phyloP scores from a whole-genome alignment of 257 asterid species.

The Thymus quinquecostatus region DNA sequence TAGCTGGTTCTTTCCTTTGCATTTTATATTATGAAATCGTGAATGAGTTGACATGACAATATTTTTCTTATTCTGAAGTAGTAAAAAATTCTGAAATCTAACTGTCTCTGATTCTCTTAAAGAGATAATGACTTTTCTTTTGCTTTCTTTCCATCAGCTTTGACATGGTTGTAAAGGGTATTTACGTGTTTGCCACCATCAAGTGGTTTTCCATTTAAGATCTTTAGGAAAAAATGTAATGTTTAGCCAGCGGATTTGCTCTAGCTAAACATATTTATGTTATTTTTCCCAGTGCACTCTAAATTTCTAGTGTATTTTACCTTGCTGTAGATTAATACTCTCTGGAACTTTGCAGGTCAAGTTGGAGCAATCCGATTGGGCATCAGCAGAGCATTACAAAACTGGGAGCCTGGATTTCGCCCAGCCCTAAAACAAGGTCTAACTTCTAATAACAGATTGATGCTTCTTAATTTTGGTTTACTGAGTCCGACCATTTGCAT shows the following conservation, averaged over 20 bases:
- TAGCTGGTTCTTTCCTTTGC: conserved; percentile 5
- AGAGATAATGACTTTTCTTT: neutral
- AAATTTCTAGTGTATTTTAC: neutral
- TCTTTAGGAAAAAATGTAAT: neutral
- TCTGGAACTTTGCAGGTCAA: conserved; percentile 68
- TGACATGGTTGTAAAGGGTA: neutral
- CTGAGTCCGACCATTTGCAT: neutral
- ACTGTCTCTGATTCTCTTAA: conserved; percentile 1
- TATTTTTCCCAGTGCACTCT: neutral
- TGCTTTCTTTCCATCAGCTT: neutral
- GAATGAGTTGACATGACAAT: neutral
- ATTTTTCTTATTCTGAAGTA: neutral
- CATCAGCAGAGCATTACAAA: conserved; percentile 89
- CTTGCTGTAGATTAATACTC: neutral
- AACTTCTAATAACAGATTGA: conserved; percentile 10
- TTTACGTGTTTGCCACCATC: neutral
- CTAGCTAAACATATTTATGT: neutral
- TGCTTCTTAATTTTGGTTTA: neutral
- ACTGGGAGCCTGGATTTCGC: conserved; percentile 93
- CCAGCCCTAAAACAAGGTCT: conserved; percentile 90
- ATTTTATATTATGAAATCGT: conserved; percentile 6
- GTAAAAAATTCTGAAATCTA: neutral
- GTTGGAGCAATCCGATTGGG: conserved; percentile 95
- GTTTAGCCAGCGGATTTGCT: neutral
- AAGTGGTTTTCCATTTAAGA: neutral